Base-by-base conservation (phyloP, 495 filamentous ascomycete species). In the Cairneyella variabilis region DNA sequence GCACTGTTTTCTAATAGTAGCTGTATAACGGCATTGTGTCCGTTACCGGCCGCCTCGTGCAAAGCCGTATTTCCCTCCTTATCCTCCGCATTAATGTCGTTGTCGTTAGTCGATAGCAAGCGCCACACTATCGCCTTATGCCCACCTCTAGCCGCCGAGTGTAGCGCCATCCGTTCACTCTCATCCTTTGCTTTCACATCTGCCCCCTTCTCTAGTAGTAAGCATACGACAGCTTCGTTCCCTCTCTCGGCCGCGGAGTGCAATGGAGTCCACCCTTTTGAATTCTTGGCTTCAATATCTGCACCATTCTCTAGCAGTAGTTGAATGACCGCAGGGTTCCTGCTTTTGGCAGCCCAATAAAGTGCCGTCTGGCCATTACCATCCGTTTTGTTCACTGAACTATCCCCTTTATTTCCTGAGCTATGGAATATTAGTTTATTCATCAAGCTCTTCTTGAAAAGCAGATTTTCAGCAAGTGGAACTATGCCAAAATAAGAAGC, bases 401-500 rank as follows among this genome's bases (percentile, higher is more conserved):
- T n/a, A n/a, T n/a, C n/a, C n/a, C n/a, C n/a, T 21, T 51, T 59
- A 36, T n/a, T 9, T 42, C 43, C 41, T 42, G 28, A 25, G 22
- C 36, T 34, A n/a, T 8, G 6, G 3, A 7, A 10, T 16, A 39
- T 54, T 41, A 48, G 5, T 34, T 23, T 47, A 39, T 48, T 58
- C 18, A 40, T 39, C 18, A 17, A 38, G 25, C 27, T 21, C 23
- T 48, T 54, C 43, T 40, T 32, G 11, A 39, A 26, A 50, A 59
- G 21, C 37, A 59, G 21, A 41, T 42, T 37, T 32, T 54, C n/a
- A 50, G 39, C 44, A 50, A 54, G 43, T 5, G 43, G 42, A 2
- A 59, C 12, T 9, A 55, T 68, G 34, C 67, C 67, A 54, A 69
- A 57, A 56, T 62, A 71, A 27, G 67, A 65, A 48, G 69, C 67